A percentile compares a stretch with the other conserved stretches of the same genome.
Evolutionary conservation across 352 stramenopile species (phyloP).

Genomic region (Globisporangium spinosum): DNA sequence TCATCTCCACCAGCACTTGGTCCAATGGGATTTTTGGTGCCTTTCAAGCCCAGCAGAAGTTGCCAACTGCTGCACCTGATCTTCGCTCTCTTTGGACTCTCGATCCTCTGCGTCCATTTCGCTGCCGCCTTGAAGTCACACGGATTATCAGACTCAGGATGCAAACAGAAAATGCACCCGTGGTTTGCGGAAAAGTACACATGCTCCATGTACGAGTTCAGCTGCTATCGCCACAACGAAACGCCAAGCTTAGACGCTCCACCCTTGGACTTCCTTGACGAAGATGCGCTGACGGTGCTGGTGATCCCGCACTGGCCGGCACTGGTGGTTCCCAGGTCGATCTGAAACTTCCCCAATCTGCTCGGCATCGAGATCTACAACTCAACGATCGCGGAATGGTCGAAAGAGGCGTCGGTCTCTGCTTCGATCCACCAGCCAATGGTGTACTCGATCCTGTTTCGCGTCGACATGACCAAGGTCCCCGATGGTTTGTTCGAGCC

Average conservation of each 20-base stretch:
- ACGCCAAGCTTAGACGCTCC: not conserved
- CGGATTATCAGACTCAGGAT: conserved; percentile 11
- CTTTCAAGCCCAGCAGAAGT: not conserved
- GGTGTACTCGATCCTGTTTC: conserved; percentile 25
- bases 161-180: conserved; percentile 28
- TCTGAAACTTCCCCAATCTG: conserved; percentile 25
- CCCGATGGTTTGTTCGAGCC: conserved; percentile 22
- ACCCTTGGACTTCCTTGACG: conserved; percentile 19
- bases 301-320: conserved; percentile 27
- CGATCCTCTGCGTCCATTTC: not conserved
- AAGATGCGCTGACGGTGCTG: conserved; percentile 13
- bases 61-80: not conserved
- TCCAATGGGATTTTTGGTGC: not conserved
- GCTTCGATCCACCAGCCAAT: conserved; percentile 18
- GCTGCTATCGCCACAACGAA: conserved; percentile 22
- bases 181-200: conserved; percentile 35
- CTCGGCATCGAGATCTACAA: conserved; percentile 39
- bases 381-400: conserved; percentile 26
- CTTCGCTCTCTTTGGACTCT: not conserved
- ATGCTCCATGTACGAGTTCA: conserved; percentile 24
- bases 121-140: not conserved
- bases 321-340: conserved; percentile 15
- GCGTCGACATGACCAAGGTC: conserved; percentile 29
- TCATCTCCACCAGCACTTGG: not conserved
- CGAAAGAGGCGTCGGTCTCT: conserved; percentile 18